Conservation (phyloP, 257 asterid species). For the Rehmannia glutinosa region DNA sequence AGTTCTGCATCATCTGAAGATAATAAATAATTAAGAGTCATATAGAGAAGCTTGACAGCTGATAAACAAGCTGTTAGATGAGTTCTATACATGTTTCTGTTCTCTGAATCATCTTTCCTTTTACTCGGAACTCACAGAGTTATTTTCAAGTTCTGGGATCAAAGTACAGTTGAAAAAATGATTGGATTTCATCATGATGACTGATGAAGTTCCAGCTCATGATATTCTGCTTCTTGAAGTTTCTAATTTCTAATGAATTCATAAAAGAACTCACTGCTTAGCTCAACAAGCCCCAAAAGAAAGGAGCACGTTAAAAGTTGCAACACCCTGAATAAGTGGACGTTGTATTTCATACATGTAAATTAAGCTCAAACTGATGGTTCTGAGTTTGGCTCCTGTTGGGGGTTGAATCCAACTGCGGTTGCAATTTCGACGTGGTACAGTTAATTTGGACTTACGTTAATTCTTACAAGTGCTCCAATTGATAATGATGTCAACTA, state of each 20-base stretch:
- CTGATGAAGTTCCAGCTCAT: not conserved
- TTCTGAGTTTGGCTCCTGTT: no score
- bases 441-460: not conserved
- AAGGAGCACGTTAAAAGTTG: no score
- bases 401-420: no score
- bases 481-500: no score
- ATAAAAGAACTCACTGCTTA: not conserved
- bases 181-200: not conserved
- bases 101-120: not conserved
- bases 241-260: not conserved
- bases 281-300: no score
- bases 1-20: conserved; percentile 12
- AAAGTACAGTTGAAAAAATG: not conserved
- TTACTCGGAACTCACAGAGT: no score
- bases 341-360: not conserved
- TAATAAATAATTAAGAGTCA: not conserved
- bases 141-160: not conserved
- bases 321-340: no score
- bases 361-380: not conserved
- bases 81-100: not conserved
- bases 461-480: no score
- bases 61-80: not conserved
- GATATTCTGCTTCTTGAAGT: not conserved
- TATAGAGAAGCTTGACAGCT: not conserved
- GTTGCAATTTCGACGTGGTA: not conserved